Evolutionary conservation across 2,329 filamentous ascomycete species (phyloP).

Genomic region (Penicillium sp.): DNA sequence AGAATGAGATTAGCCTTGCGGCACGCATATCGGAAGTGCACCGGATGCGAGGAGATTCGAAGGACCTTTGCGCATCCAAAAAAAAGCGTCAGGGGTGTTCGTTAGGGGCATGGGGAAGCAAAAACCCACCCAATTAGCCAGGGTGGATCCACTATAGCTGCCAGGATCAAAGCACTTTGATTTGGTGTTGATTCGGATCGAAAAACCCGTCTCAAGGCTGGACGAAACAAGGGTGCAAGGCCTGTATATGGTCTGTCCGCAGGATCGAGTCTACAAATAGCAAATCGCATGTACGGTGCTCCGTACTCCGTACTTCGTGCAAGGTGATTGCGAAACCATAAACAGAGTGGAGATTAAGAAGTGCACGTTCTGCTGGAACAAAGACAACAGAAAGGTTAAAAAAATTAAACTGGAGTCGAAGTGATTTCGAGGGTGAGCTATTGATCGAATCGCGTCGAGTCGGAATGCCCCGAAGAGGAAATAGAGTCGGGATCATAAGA

Average conservation of each 20-base stretch:
- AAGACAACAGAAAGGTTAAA: slow-evolving; percentile 4
- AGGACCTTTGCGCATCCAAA: slow-evolving; percentile 6
- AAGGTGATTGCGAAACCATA: neutral
- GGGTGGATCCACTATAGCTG: slow-evolving; percentile 33
- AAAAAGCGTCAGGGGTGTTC: slow-evolving; percentile 32
- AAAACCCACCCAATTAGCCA: slow-evolving; percentile 34
- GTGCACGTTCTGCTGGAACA: neutral
- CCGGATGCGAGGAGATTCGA: slow-evolving; percentile 20
- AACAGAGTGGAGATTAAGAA: neutral
- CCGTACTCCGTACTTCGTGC: neutral
- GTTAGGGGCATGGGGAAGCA: slow-evolving; percentile 35
- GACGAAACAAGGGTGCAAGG: neutral
- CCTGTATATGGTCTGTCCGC: neutral
- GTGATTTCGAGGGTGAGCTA: slow-evolving; percentile 5
- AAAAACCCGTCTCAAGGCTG: neutral
- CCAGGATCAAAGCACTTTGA: slow-evolving; percentile 18
- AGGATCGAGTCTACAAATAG: neutral
- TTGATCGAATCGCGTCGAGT: neutral
- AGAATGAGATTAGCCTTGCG: slow-evolving; percentile 25
- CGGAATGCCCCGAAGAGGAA: neutral
- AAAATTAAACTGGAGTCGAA: slow-evolving; percentile 3
- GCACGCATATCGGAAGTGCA: slow-evolving; percentile 16
- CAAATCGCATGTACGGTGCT: neutral
- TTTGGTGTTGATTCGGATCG: neutral
- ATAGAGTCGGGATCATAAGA: slow-evolving; percentile 6